Evolutionary conservation across 2,329 filamentous ascomycete species (phyloP).

Genomic region (Colletotrichum chlorophyti): DNA sequence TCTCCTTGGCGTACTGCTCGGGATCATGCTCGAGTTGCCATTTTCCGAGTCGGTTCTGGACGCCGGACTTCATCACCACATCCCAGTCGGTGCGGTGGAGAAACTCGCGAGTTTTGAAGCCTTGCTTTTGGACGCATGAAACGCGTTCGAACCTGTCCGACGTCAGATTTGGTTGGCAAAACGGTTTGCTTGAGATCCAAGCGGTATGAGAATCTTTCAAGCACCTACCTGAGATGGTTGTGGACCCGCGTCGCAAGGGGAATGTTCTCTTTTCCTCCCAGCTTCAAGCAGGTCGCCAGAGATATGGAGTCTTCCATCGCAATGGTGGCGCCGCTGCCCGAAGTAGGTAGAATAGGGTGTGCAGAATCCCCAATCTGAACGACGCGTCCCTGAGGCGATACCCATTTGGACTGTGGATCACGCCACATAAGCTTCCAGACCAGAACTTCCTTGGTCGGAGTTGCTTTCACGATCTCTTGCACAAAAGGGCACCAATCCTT

Average conservation of each 20-base stretch:
- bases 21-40: slow-evolving; percentile 35
- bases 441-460: not conserved
- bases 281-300: not conserved
- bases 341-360: not conserved
- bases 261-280: not conserved
- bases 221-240: not conserved
- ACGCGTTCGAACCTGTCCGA: slow-evolving; percentile 30
- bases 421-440: not conserved
- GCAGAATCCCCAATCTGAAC: not conserved
- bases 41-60: not conserved
- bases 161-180: not conserved
- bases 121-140: slow-evolving; percentile 27
- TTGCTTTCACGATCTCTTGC: not conserved
- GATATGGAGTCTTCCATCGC: not conserved
- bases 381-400: not conserved
- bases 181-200: not conserved
- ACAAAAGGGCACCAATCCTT: not conserved
- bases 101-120: slow-evolving; percentile 31
- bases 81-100: slow-evolving; percentile 31
- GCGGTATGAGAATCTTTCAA: not conserved
- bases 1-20: slow-evolving; percentile 40
- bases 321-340: not conserved
- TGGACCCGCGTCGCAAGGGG: not conserved
- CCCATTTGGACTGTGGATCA: not conserved
- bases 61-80: slow-evolving; percentile 16